Evolutionary conservation across 805 yeast genomes (phyloP), one percentile per base, ranked within the genome.

Genomic region (Hagleromyces aurorensis): DNA sequence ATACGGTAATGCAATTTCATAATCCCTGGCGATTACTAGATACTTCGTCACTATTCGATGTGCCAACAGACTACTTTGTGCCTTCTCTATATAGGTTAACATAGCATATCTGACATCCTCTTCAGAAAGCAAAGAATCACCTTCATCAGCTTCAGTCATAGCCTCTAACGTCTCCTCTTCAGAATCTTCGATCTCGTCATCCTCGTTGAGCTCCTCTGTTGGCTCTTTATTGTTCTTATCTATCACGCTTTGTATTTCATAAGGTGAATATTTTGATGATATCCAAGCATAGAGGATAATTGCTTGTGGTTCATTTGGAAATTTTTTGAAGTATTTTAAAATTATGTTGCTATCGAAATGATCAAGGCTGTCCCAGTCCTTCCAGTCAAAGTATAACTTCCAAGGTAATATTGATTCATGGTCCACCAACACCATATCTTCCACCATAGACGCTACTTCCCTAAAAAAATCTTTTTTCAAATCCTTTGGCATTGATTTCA

Each of bases 381-480:
- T 42, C 79, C 89, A 80, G 40, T 86, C 91, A 34, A 85, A 70
- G 45, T 72, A 73, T 7, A 77, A 47, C 21, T 67, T 64, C 94
- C 95, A 87, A 1, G 86, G 83, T 17, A 69, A 59, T 20, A 70
- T 62, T 5, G 75, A 74, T 1, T 68, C 65, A 13, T 78, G 71
- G 21, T 72, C 69, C 10, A 89, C 72, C 10, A 78, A 58, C 3
- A 86, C 72, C 77, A 87, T 72, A 19, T 80, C 93, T 9, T 73
- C 76, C 1, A 74, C 72, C 67, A 74, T 65, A 7, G 69, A 72
- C 24, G 60, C 59, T 4, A 86, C 57, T 16, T 69, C 66, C 1
- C 44, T 43, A 7, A 61, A 59, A 16, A 68, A 44, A 2, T 33
- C 35, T 10, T 52, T 49, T 32, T 77, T 75, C 2, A 43, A 38